Conservation (phyloP, 2,329 filamentous ascomycete genomes). For the Pseudogymnoascus sp. region DNA sequence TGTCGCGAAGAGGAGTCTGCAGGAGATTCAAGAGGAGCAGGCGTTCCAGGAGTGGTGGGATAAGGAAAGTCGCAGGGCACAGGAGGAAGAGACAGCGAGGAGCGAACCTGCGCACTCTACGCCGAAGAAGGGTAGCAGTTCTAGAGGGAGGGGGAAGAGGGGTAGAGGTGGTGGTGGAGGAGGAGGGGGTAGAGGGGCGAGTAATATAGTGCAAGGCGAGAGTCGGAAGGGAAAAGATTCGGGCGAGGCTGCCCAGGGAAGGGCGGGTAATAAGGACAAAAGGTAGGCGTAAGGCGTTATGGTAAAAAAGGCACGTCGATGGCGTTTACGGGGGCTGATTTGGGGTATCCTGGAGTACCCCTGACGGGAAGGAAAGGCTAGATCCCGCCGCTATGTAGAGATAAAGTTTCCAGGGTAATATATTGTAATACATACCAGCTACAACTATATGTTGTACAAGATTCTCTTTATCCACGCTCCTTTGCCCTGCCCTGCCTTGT, state of each 20-base stretch:
- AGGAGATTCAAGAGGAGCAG: conserved; percentile 95
- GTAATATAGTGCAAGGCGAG: not conserved
- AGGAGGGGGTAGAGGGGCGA: not conserved
- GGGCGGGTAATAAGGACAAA: not conserved
- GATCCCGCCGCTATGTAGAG: conserved; percentile 7
- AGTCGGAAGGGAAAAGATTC: not conserved
- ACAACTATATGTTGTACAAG: not conserved
- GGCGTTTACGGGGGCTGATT: not conserved
- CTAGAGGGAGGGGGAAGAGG: not conserved
- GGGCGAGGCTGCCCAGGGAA: not conserved
- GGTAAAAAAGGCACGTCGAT: not conserved
- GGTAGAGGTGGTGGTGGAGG: not conserved
- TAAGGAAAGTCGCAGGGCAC: conserved; percentile 66
- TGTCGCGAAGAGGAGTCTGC: conserved; percentile 76
- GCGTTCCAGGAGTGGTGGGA: conserved; percentile 98
- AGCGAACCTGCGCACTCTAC: conserved; percentile 12
- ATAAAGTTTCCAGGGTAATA: conserved; percentile 4
- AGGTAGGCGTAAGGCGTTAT: not conserved
- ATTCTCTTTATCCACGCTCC: not conserved
- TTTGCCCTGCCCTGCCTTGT: not conserved
- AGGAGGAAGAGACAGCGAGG: conserved; percentile 37
- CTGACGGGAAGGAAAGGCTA: not conserved
- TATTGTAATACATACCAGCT: not conserved
- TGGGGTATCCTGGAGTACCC: not conserved
- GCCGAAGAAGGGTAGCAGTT: not conserved